A percentile compares a stretch with the other conserved stretches of the same genome.
Evolutionary conservation across 768 basidiomycete species (phyloP).

Genomic region (Pleurotus tuber-regium): DNA sequence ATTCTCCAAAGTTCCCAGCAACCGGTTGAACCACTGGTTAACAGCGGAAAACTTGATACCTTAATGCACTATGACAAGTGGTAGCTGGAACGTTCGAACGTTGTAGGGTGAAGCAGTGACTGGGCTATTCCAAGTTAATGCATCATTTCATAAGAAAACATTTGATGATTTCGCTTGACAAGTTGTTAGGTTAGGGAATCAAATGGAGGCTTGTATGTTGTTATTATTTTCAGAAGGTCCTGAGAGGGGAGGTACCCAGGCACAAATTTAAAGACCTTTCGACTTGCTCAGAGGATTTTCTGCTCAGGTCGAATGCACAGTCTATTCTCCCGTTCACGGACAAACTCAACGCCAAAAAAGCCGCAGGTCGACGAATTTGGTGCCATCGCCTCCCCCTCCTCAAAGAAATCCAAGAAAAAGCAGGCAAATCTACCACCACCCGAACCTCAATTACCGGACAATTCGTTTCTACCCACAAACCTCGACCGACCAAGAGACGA

Average conservation of each 20-base stretch:
- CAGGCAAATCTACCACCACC: slow-evolving; percentile 18
- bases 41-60: too few species aligned
- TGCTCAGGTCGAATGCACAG: slow-evolving; percentile 12
- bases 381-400: slow-evolving; percentile 9
- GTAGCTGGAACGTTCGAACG: too few species aligned
- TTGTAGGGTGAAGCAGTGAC: too few species aligned
- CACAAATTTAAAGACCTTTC: slow-evolving; percentile 2
- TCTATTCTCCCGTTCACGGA: slow-evolving; percentile 15
- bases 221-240: not conserved
- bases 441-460: slow-evolving; percentile 43
- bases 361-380: slow-evolving; percentile 12
- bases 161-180: too few species aligned
- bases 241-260: not conserved
- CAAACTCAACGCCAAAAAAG: slow-evolving; percentile 12
- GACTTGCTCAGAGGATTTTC: not conserved
- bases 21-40: too few species aligned
- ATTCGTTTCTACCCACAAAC: slow-evolving; percentile 50
- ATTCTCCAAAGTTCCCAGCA: too few species aligned
- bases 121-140: too few species aligned
- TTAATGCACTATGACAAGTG: too few species aligned
- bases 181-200: too few species aligned
- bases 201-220: not conserved
- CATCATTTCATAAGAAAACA: too few species aligned
- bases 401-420: slow-evolving; percentile 7
- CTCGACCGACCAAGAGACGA: slow-evolving; percentile 46